phyloP scores from a whole-genome alignment of 371 early-diverging fungal species.

The Mucor mucedo region DNA sequence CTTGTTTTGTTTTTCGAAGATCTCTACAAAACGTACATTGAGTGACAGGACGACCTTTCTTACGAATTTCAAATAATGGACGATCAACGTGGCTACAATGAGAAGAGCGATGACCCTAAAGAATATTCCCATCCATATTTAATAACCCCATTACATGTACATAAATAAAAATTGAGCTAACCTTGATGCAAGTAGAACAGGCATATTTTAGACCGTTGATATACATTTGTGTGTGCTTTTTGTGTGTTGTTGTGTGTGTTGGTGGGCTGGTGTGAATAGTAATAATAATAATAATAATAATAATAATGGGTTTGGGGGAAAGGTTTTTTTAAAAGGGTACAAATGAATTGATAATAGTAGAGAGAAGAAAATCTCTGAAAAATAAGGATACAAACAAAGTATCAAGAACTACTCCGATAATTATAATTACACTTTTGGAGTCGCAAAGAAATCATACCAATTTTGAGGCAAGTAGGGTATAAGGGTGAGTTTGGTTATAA shows the following conservation, averaged over 20 bases:
- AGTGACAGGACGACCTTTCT: constrained; percentile 81
- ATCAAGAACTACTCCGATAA: constrained; percentile 37
- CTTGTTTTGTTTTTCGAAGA: constrained; percentile 75
- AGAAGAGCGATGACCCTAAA: constrained; percentile 69
- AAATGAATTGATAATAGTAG: constrained; percentile 7
- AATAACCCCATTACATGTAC: background rate
- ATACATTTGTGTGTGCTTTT: constrained; percentile 25
- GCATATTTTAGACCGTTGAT: constrained; percentile 48
- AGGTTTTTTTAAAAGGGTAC: constrained; percentile 9
- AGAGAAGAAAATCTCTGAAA: background rate
- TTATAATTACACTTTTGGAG: constrained; percentile 38
- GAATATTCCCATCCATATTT: constrained; percentile 5
- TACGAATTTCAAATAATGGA: constrained; percentile 70
- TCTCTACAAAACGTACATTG: constrained; percentile 81
- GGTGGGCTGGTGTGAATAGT: background rate
- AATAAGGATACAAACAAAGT: constrained; percentile 25
- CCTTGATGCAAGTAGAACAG: constrained; percentile 47
- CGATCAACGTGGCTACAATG: constrained; percentile 69
- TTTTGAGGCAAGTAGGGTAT: constrained; percentile 2
- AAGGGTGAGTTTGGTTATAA: constrained; percentile 5
- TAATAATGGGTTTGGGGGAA: background rate
- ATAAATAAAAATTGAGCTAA: constrained; percentile 11
- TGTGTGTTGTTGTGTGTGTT: background rate
- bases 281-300: background rate
- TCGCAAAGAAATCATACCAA: constrained; percentile 44